Conservation (phyloP, 176 grass and related monocot species). For the Carex cristatella region DNA sequence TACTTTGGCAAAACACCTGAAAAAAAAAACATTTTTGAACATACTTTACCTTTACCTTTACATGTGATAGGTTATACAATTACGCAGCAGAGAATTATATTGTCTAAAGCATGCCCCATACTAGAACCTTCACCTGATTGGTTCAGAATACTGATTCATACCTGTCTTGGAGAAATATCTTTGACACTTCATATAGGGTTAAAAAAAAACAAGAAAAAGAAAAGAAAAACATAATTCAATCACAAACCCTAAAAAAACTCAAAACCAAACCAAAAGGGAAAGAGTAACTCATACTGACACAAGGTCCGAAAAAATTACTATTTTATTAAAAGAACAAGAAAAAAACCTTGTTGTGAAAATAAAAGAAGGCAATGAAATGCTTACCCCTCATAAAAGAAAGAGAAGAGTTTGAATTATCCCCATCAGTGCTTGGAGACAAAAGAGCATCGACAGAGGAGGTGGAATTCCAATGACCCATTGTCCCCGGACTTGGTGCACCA, state of each 20-base stretch:
- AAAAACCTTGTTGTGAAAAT: slow-evolving; percentile 12
- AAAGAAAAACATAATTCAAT: not conserved
- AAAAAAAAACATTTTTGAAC: slow-evolving; percentile 12
- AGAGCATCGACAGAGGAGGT: slow-evolving; percentile 60
- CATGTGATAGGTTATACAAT: not conserved
- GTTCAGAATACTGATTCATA: not conserved
- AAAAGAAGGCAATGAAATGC: not conserved
- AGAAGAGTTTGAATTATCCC: slow-evolving; percentile 74
- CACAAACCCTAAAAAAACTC: not conserved
- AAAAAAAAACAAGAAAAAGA: not conserved
- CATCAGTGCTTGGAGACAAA: slow-evolving; percentile 50
- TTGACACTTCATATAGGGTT: not conserved
- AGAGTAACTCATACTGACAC: not conserved
- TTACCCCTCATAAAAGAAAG: slow-evolving; percentile 83
- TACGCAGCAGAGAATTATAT: not conserved
- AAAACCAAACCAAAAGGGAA: not conserved
- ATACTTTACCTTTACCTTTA: not conserved
- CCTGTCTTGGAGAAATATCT: not conserved
- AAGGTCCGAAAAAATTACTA: not conserved
- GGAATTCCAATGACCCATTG: slow-evolving; percentile 60
- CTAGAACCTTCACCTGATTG: not conserved
- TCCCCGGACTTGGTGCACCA: slow-evolving; percentile 35
- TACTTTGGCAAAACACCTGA: slow-evolving; percentile 77
- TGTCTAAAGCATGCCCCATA: not conserved
- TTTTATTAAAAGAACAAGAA: slow-evolving; percentile 2